Base-by-base conservation (phyloP, 768 basidiomycete species). In the Naganishia vaughanmartiniae region DNA sequence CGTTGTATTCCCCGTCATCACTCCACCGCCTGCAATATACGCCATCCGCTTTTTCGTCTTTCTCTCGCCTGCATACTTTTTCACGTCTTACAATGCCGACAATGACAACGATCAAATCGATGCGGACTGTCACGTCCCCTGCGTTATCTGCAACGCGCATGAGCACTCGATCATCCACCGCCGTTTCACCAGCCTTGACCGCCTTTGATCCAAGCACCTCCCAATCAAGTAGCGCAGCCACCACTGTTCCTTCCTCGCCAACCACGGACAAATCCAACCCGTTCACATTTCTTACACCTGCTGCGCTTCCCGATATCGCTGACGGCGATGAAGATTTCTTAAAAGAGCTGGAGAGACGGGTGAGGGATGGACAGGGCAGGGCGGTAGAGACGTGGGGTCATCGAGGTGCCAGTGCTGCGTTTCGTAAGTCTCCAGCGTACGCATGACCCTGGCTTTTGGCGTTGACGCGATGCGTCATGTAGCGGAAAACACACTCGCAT, bases 401-500 rank as follows among this genome's bases (percentile, higher is more conserved):
- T 77, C 85, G 88, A 67, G 88, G 88, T 53, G 88, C 88, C 74
- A 73, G 87, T 30, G 87, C 90, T 28, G 84, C 86, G 46, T 81
- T 71, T 68, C 80, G 78, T 79, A 53, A 71, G 79, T 76, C 24
- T 42, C n/a, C 9, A n/a, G 21, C 39, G n/a, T 21, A 24, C n/a
- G 14, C 42, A 17, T 24, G 5, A 45, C 26, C 56, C 12, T 31
- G 3, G 33, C 54, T 28, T 56, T 46, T 54, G 31, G 15, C 42
- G 21, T 92, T 86, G 81, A 46, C 46, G 17, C 21, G 6, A 92
- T 92, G 4, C 39, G 51, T 54, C 2, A 17, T 34, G 46, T 60
- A 80, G 79, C 80, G 53, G 95, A 98, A 83, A 98, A 98, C 84
- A 95, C 93, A 58, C 86, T 93, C 73, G 91, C 91, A 42, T 92